phyloP scores from a whole-genome alignment of 805 yeast genomes.

The Ogataea minuta region DNA sequence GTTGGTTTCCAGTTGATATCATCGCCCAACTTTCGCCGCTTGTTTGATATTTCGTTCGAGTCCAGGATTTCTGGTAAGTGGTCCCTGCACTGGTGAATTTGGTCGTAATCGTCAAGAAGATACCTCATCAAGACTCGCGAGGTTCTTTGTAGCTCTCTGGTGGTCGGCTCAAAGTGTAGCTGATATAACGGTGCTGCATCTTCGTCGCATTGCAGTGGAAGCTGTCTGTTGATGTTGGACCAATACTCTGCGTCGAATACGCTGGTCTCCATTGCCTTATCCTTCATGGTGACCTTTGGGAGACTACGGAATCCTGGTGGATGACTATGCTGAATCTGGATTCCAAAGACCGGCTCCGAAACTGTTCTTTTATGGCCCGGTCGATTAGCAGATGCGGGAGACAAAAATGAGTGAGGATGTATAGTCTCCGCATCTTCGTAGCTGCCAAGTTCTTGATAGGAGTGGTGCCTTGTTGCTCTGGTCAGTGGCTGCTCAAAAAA shows the following conservation, averaged over 20 bases:
- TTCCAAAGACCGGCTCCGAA: constrained; percentile 13
- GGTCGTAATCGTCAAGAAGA: constrained; percentile 18
- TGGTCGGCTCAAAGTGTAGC: constrained; percentile 13
- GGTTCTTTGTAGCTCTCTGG: constrained; percentile 12
- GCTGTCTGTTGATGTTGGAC: constrained; percentile 12
- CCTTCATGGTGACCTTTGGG: constrained; percentile 21
- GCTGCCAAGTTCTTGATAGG: neutral
- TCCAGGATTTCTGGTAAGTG: constrained; percentile 2
- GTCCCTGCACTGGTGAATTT: constrained; percentile 6
- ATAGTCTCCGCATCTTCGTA: no score
- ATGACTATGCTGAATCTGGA: neutral
- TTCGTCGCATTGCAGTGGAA: constrained; percentile 16
- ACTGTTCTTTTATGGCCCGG: constrained; percentile 11
- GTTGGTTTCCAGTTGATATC: constrained; percentile 27
- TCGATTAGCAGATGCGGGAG: neutral
- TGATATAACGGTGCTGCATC: constrained; percentile 14
- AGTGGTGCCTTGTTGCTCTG: constrained; percentile 1
- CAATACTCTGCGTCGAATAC: constrained; percentile 16
- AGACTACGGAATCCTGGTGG: constrained; percentile 8
- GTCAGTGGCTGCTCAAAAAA: neutral
- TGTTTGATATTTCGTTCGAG: constrained; percentile 9
- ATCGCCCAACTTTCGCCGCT: constrained; percentile 27
- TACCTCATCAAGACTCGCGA: constrained; percentile 12
- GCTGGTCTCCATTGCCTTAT: constrained; percentile 6
- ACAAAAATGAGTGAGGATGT: no score